Evolutionary conservation across 495 filamentous ascomycete species (phyloP).

Genomic region (Aspergillus homomorphus): DNA sequence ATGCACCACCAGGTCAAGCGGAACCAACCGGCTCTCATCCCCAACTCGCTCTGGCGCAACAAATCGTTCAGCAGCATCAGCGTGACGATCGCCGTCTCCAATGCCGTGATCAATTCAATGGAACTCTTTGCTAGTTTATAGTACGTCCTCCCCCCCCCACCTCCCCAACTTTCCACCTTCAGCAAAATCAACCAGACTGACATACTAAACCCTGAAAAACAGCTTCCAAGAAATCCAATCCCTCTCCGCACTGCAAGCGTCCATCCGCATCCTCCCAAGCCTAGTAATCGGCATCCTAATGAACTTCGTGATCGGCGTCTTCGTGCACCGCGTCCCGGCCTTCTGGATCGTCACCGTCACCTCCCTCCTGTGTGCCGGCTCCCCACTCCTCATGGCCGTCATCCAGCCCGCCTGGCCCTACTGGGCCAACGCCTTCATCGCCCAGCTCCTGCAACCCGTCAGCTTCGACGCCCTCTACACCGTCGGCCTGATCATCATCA

Average conservation of each 20-base stretch:
- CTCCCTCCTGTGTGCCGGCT: conserved; percentile 39
- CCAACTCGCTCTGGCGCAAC: conserved; percentile 13
- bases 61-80: conserved; percentile 7
- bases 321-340: conserved; percentile 49
- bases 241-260: conserved; percentile 42
- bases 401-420: conserved; percentile 48
- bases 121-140: conserved; percentile 10
- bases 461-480: conserved; percentile 54
- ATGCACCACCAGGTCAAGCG: conserved; percentile 2
- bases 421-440: conserved; percentile 54
- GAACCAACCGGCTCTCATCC: conserved; percentile 9
- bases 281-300: conserved; percentile 46
- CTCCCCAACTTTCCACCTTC: conserved; percentile 29
- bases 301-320: conserved; percentile 52
- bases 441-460: conserved; percentile 49
- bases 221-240: conserved; percentile 50
- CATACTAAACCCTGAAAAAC: conserved; percentile 6
- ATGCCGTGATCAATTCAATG: conserved; percentile 5
- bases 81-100: conserved; percentile 10
- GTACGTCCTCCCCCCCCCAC: conserved; percentile 12
- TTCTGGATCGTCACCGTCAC: conserved; percentile 43
- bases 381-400: conserved; percentile 53
- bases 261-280: conserved; percentile 55
- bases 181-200: neutral
- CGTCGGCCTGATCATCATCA: conserved; percentile 56